These are phyloP conservation scores for Sanghuangporus baumii DNA, from an alignment of 1,284 basidiomycete genomes.

Conservation along the genomic window DNA sequence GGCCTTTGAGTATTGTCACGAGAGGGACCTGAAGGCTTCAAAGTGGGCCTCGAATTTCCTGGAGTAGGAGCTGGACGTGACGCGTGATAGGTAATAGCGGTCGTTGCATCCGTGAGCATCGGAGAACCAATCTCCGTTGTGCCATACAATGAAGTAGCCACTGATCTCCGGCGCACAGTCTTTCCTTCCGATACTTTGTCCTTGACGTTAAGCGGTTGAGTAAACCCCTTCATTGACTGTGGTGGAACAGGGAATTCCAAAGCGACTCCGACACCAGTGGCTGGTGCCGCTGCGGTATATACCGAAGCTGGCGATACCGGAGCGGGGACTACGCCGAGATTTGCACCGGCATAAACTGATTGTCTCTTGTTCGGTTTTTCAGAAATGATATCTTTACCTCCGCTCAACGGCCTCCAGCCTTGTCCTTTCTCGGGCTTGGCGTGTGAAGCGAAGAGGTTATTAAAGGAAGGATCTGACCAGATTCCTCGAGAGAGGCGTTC, in stretches of 20 bases:
- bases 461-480: conserved; percentile 17
- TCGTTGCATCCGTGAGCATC: conserved; percentile 9
- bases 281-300: conserved; percentile 43
- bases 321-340: conserved; percentile 20
- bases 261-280: conserved; percentile 36
- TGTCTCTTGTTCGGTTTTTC: conserved; percentile 16
- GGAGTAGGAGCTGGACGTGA: conserved; percentile 16
- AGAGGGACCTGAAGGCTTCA: conserved; percentile 9
- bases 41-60: conserved; percentile 7
- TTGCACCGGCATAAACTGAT: conserved; percentile 41
- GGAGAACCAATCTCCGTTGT: conserved; percentile 6
- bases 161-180: neutral
- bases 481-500: conserved; percentile 48
- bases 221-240: conserved; percentile 38
- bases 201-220: conserved; percentile 16
- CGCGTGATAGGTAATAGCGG: conserved; percentile 7
- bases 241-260: conserved; percentile 33
- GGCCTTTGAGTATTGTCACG: conserved; percentile 8
- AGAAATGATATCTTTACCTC: conserved; percentile 1
- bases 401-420: conserved; percentile 19
- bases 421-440: conserved; percentile 33
- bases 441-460: conserved; percentile 27
- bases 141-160: conserved; percentile 2
- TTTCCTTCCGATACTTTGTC: conserved; percentile 9
- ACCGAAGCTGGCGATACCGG: conserved; percentile 31